phyloP scores from a whole-genome alignment of 1,284 basidiomycete genomes.

The Hymenochaete sp. region DNA sequence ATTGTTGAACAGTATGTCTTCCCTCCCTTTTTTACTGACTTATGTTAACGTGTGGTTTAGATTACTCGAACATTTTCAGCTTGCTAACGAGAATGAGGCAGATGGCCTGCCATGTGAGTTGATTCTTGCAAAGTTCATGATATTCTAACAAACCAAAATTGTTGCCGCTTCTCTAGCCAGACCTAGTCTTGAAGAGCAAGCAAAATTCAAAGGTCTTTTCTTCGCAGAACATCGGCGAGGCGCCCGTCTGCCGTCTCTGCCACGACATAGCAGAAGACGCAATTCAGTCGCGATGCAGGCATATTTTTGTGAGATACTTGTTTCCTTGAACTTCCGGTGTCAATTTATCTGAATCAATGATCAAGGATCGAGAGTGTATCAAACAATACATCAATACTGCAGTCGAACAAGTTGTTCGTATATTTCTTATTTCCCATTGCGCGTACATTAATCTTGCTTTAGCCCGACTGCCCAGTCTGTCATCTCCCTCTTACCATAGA shows the following conservation, averaged over 20 bases:
- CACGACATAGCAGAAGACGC: slow-evolving; percentile 97
- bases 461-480: slow-evolving; percentile 95
- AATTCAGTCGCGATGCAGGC: slow-evolving; percentile 85
- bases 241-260: slow-evolving; percentile 87
- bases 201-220: slow-evolving; percentile 58
- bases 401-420: slow-evolving; percentile 59
- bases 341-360: slow-evolving; percentile 30
- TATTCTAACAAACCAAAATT: background rate
- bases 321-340: background rate
- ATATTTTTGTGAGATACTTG: slow-evolving; percentile 50
- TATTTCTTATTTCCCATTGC: background rate
- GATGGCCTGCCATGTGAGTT: slow-evolving; percentile 74
- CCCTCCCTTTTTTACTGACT: background rate
- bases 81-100: slow-evolving; percentile 88
- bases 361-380: slow-evolving; percentile 84
- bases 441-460: background rate
- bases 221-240: slow-evolving; percentile 51
- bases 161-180: slow-evolving; percentile 44
- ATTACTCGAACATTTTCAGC: slow-evolving; percentile 94
- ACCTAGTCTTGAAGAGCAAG: slow-evolving; percentile 88
- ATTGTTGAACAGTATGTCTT: slow-evolving; percentile 74
- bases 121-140: background rate
- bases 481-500: slow-evolving; percentile 92
- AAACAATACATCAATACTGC: slow-evolving; percentile 82
- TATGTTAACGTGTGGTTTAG: slow-evolving; percentile 31